Percentiles rank a stretch among this genome's conserved stretches.
Evolutionary conservation across 202 grass and related monocot genomes (phyloP).

Genomic region (Carex arenaria): DNA sequence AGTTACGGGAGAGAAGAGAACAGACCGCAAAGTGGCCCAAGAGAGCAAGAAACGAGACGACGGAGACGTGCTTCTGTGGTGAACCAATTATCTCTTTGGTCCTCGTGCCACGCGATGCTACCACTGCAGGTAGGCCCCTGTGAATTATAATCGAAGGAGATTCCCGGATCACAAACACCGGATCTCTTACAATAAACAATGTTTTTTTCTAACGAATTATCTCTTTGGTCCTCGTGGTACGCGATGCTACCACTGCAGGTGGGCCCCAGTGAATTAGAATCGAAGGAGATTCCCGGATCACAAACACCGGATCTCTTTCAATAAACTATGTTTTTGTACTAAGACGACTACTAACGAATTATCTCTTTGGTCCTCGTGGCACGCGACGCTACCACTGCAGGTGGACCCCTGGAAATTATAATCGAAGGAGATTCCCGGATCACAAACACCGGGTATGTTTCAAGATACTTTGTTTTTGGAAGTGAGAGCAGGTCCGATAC

Average conservation of each 20-base stretch:
- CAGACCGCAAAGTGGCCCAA: neutral
- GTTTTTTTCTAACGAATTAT: neutral
- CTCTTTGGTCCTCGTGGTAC: neutral
- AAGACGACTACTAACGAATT: too few species aligned
- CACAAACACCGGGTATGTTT: neutral
- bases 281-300: neutral
- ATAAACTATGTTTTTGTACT: too few species aligned
- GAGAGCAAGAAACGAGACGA: constrained; percentile 7
- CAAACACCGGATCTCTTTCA: neutral
- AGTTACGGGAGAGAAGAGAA: neutral
- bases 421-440: neutral
- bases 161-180: neutral
- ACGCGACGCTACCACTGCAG: neutral
- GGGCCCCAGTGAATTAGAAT: neutral
- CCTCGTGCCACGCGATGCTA: too few species aligned
- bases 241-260: neutral
- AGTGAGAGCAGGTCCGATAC: too few species aligned
- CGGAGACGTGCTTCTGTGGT: neutral
- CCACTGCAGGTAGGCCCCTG: neutral
- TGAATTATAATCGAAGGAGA: neutral
- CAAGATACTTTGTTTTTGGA: too few species aligned
- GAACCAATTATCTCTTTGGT: neutral
- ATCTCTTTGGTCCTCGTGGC: neutral
- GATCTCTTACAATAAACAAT: neutral
- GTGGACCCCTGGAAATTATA: neutral